Base-by-base conservation (phyloP, 495 filamentous ascomycete genomes). In the Neurospora pannonica region DNA sequence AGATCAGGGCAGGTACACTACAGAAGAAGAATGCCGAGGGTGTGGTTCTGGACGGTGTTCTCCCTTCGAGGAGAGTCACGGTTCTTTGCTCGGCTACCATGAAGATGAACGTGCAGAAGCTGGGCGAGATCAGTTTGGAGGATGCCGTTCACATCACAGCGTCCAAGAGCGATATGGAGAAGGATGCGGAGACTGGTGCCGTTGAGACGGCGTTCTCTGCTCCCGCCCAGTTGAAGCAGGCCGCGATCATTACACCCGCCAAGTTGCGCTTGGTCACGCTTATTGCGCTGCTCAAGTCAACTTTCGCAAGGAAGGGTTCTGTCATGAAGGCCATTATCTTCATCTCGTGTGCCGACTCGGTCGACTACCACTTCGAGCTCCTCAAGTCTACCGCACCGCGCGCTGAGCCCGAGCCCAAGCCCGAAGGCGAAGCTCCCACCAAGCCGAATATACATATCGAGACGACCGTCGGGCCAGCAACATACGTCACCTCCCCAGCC, bases 241-340 rank as follows among this genome's bases (percentile, higher is more conserved):
- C 93, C 5, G 97, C 94, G 76, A 87, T 93, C 38, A 87, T 97
- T 70, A 91, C 94, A 3, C 93, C 97, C 4, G 89, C 95, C 11
- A 99, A 99, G 82, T 83, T 97, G 71, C 90, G 96, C 10, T 83
- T 98, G 13, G 96, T 98, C 11, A 92, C 95, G 3, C 86, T 99
- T 60, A 90, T 92, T 48, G 92, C 94, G 2, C 86, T 93, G 37
- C 84, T 99, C 40, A 97, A 94, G 78, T 89, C 93, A 21, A 89
- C 95, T 0, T 98, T 98, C 77, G 90, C 92, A 74, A 88, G 94
- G 17, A 91, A 91, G 81, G 94, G 94, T 0, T 92, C 93, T 3
- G 90, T 96, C 28, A 97, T 95, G 90, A 97, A 98, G 81, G 91
- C 92, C 5, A 97, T 98, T 75, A 89, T 98, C 71, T 99, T 99